Conservation (phyloP, 331 rosid genomes). For the Spiraea crenata region DNA sequence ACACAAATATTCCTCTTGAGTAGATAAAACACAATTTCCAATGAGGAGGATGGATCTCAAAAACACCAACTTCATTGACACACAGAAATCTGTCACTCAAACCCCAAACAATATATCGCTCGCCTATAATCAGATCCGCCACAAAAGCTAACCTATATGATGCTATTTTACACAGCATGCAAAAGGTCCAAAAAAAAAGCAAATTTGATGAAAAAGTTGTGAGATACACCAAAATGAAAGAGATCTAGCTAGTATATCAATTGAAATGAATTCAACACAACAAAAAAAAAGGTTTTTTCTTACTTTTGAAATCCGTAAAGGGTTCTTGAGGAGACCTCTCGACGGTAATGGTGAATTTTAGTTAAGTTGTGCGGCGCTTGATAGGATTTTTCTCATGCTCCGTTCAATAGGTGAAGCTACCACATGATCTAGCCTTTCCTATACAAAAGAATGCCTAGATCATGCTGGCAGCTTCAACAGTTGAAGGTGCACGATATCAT, state of each 20-base stretch:
- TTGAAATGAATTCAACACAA: background rate
- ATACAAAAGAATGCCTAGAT: constrained; percentile 45
- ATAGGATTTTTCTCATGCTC: constrained; percentile 38
- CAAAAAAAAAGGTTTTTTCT: constrained; percentile 17
- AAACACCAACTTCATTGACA: constrained; percentile 10
- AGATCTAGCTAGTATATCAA: background rate
- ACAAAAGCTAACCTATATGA: background rate
- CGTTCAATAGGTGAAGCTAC: constrained; percentile 61
- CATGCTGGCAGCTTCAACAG: constrained; percentile 99
- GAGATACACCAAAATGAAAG: constrained; percentile 5
- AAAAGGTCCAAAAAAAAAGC: constrained; percentile 4
- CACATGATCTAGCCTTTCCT: constrained; percentile 58
- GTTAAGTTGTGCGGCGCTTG: constrained; percentile 7
- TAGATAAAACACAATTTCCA: constrained; percentile 1
- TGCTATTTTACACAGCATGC: background rate
- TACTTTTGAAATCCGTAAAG: constrained; percentile 28
- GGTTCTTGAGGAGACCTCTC: background rate
- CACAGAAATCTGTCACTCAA: constrained; percentile 14
- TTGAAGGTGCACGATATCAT: constrained; percentile 44
- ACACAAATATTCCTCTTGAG: background rate
- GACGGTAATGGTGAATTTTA: constrained; percentile 20
- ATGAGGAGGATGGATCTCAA: constrained; percentile 22
- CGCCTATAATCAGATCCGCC: constrained; percentile 12
- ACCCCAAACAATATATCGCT: background rate
- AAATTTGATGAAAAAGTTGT: background rate